Base-by-base conservation (phyloP, 202 grass and related monocot species). In the Bolboschoenoplectus hybrid region DNA sequence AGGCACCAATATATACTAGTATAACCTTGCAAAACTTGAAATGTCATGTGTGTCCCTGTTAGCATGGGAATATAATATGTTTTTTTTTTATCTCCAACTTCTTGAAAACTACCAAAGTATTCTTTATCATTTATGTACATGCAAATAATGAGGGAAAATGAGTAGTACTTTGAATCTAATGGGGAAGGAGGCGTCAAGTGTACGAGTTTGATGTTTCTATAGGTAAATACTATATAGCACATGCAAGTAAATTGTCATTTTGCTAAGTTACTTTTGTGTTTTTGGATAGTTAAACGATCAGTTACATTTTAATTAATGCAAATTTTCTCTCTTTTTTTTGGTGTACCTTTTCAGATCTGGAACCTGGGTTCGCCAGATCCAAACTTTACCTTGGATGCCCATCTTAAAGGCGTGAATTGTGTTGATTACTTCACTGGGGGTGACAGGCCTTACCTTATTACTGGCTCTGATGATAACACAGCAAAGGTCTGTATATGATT, bases 371-470 rank as follows among this genome's bases (percentile, higher is more conserved):
- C 93, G 56, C 93, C 93, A 81, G 93, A 95, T 88, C 93, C 93
- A 40, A 95, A 95, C 67, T 95, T 95, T 67, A 95, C 93, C 2
- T 88, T 95, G 2, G 93, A 95, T 91, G 93, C 91, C 70, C 93
- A 95, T 57, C 89, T 91, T 56, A 95, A 95, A 81, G 93, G 93
- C 62, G 91, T 95, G 88, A 95, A 95, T 69, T 95, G 93, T 88
- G 91, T 95, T 85, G 93, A 95, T 82, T 95, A 95, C 86, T 95
- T 95, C 57, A 93, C 93, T 87, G 93, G 93, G 83, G 93, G 93
- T 74, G 93, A 95, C 39, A 93, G 89, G 71, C 93, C 93, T 62
- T 95, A 93, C 86, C 87, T 95, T 72, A 95, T 95, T 70, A 95
- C 93, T 81, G 93, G 93, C 86, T 95, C 93, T 67, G 93, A 95